Evolutionary conservation across 371 early-diverging fungal species (phyloP).

Genomic region (Phascolomyces articulosus): DNA sequence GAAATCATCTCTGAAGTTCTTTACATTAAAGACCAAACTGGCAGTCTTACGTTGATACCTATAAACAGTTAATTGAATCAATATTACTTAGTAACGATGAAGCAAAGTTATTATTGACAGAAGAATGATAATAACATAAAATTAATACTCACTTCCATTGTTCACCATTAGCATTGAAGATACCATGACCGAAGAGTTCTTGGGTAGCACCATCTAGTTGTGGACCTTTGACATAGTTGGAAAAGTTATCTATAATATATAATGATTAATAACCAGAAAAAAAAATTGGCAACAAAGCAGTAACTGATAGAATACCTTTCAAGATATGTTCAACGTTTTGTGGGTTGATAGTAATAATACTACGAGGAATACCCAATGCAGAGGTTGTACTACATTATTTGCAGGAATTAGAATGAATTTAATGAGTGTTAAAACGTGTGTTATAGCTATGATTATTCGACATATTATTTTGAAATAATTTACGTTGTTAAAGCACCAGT

Average conservation of each 20-base stretch:
- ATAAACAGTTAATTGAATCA: background rate
- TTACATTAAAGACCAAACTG: slow-evolving; percentile 51
- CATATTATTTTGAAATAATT: background rate
- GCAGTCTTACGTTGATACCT: slow-evolving; percentile 43
- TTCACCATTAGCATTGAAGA: slow-evolving; percentile 48
- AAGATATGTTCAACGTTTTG: slow-evolving; percentile 40
- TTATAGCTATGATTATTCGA: background rate
- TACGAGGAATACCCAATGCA: slow-evolving; percentile 33
- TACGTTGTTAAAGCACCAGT: slow-evolving; percentile 31
- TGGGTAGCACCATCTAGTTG: slow-evolving; percentile 25
- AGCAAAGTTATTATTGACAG: too few species aligned
- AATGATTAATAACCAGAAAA: background rate
- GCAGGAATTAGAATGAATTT: background rate
- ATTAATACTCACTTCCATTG: background rate
- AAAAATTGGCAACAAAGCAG: background rate
- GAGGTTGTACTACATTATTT: slow-evolving; percentile 10
- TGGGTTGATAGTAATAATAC: slow-evolving; percentile 42
- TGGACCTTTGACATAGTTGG: slow-evolving; percentile 50
- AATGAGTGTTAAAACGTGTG: background rate
- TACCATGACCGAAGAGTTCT: slow-evolving; percentile 45
- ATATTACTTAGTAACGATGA: too few species aligned
- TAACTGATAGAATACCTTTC: slow-evolving; percentile 20
- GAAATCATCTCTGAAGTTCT: slow-evolving; percentile 52
- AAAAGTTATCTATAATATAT: slow-evolving; percentile 34
- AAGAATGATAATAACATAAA: background rate